These are phyloP conservation scores for Nakazawaea sp. DNA, from an alignment of 805 yeast genomes.

Conservation along the genomic window DNA sequence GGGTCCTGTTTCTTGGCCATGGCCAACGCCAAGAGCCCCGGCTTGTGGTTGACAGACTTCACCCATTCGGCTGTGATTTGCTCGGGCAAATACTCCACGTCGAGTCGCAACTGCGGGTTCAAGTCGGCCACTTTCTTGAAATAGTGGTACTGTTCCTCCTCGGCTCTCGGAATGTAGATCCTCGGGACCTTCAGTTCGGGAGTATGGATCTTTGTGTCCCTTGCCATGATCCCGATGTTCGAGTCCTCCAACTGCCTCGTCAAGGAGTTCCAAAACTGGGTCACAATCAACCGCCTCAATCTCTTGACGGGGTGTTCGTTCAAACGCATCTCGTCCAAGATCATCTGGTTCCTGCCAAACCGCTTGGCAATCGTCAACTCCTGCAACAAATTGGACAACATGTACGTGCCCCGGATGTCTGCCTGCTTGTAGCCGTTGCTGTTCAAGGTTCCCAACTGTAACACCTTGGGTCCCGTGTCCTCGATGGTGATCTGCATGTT, in stretches of 20 bases:
- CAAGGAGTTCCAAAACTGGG: conserved; percentile 74
- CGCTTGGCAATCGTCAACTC: conserved; percentile 83
- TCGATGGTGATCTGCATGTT: conserved; percentile 83
- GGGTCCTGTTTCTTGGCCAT: conserved; percentile 35
- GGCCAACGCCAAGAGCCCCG: conserved; percentile 83
- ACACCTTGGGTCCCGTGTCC: conserved; percentile 79
- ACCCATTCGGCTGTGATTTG: conserved; percentile 72
- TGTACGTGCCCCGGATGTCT: conserved; percentile 81
- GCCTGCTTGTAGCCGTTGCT: conserved; percentile 73
- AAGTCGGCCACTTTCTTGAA: conserved; percentile 45
- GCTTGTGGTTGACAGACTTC: conserved; percentile 67
- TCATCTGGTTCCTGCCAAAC: conserved; percentile 70
- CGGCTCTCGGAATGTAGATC: conserved; percentile 66
- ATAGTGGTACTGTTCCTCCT: conserved; percentile 68
- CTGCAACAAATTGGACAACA: conserved; percentile 79
- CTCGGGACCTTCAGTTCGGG: conserved; percentile 61
- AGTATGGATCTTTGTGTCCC: conserved; percentile 68
- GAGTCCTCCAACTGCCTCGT: conserved; percentile 64
- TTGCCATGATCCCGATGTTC: conserved; percentile 63
- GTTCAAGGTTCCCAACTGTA: conserved; percentile 74
- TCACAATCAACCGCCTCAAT: conserved; percentile 62
- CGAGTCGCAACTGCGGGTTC: conserved; percentile 52
- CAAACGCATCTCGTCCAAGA: conserved; percentile 75
- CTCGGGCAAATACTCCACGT: conserved; percentile 73
- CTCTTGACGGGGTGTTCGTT: conserved; percentile 85